These are phyloP conservation scores for Ambrosia artemisiifolia DNA, from an alignment of 129 eudicot genomes.

Conservation along the genomic window DNA sequence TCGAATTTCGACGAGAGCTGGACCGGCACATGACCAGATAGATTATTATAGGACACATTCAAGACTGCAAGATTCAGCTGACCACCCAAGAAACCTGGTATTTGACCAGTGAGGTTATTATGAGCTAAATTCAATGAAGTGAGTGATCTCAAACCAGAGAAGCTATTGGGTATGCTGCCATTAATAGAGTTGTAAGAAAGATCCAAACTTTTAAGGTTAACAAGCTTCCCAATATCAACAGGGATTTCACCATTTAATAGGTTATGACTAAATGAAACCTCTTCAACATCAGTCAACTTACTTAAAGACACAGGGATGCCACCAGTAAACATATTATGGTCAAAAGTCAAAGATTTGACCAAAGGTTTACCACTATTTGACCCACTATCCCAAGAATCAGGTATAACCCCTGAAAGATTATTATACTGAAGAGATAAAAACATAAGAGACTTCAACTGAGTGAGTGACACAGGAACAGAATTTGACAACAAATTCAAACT, in stretches of 20 bases:
- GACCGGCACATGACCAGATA: conserved; percentile 66
- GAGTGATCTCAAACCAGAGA: conserved; percentile 45
- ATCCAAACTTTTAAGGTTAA: conserved; percentile 57
- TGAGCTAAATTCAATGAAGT: conserved; percentile 43
- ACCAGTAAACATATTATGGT: conserved; percentile 54
- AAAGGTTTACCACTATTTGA: conserved; percentile 18
- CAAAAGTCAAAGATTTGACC: conserved; percentile 50
- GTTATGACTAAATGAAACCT: conserved; percentile 54
- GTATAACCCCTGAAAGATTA: conserved; percentile 61
- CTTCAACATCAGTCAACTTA: conserved; percentile 46
- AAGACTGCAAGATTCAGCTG: conserved; percentile 54
- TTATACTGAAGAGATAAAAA: conserved; percentile 62
- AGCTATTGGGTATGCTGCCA: conserved; percentile 59
- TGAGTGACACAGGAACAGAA: conserved; percentile 53
- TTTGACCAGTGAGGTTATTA: conserved; percentile 58
- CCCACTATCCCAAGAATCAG: conserved; percentile 55
- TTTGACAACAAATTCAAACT: conserved; percentile 68
- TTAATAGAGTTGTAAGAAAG: conserved; percentile 52
- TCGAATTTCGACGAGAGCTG: conserved; percentile 53
- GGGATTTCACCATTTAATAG: conserved; percentile 47
- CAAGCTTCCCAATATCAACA: conserved; percentile 41
- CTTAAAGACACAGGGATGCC: conserved; percentile 46
- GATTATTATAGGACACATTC: conserved; percentile 77
- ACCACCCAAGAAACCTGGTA: conserved; percentile 55
- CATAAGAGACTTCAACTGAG: conserved; percentile 50